Evolutionary conservation across 306 rosid genomes (phyloP).

Genomic region (Castanopsis chinensis): DNA sequence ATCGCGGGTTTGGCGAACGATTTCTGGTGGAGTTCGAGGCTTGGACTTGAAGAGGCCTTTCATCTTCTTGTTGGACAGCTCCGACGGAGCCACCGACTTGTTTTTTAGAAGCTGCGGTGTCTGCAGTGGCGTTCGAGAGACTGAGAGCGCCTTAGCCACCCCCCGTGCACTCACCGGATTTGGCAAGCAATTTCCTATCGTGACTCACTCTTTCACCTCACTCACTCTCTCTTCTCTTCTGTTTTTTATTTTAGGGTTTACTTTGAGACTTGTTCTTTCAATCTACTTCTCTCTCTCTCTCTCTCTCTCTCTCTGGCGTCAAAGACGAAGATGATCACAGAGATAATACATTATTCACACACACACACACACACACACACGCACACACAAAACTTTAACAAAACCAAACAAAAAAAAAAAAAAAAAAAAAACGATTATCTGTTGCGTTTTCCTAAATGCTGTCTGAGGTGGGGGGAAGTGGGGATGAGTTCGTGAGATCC

Average conservation of each 20-base stretch:
- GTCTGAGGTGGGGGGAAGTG: not conserved
- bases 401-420: no score
- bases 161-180: constrained; percentile 25
- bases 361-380: no score
- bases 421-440: not conserved
- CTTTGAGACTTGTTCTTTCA: no score
- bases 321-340: not conserved
- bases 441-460: not conserved
- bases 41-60: constrained; percentile 93
- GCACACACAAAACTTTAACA: no score
- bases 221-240: not conserved
- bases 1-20: constrained; percentile 90
- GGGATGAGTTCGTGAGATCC: not conserved
- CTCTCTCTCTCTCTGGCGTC: not conserved
- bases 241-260: not conserved
- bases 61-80: constrained; percentile 42
- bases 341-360: not conserved
- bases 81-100: constrained; percentile 14
- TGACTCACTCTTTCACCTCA: not conserved
- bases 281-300: not conserved
- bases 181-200: constrained; percentile 44
- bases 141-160: constrained; percentile 12
- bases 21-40: constrained; percentile 83
- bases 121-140: not conserved
- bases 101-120: not conserved